Base-by-base conservation (phyloP, 2,329 filamentous ascomycete genomes). In the Colletotrichum lindemuthianum region DNA sequence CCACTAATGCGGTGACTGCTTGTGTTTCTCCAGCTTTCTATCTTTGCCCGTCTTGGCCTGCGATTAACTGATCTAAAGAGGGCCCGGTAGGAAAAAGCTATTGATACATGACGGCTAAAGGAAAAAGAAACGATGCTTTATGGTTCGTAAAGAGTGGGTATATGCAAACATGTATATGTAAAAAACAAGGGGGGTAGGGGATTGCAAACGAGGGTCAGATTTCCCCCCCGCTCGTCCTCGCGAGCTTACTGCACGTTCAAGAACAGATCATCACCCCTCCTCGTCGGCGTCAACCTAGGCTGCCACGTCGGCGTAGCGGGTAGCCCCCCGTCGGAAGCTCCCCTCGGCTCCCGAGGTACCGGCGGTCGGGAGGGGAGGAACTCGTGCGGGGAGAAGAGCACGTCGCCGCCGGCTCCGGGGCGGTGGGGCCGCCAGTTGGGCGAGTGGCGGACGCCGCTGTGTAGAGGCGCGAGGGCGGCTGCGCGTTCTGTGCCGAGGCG, bases 211-310 rank as follows among this genome's bases (percentile, higher is more conserved):
- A 24, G 24, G 24, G 3, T 24, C 24, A 24, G 24, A 24, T 24
- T 2, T 4, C 24, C 24, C 3, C 24, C 24, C 24, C 13, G 13
- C 4, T 16, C 13, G 4, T n/a, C n/a, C n/a, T 37, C 6, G 7
- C 33, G 4, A 8, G 33, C 33, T 59, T 66, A 87, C 65, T 82
- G 80, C 66, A 88, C 84, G 68, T 84, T 84, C 69, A 88, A 71
- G 68, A 85, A 89, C 64, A 92, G 71, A 72, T 92, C 88, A 33
- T 89, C 86, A 0, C 90, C 90, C 52, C 87, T 82, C 65, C 88
- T 79, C 60, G 87, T 88, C 3, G 90, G 90, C 49, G 90, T 92
- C 70, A 92, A 71, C 68, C 83, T 84, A 3, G 89, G 89, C 69
- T 88, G 80, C 87, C 88, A 90, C 1, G 82, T 82, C 0, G 87